Conservation (phyloP, 805 yeast species). For the Suhomyces prunicola region DNA sequence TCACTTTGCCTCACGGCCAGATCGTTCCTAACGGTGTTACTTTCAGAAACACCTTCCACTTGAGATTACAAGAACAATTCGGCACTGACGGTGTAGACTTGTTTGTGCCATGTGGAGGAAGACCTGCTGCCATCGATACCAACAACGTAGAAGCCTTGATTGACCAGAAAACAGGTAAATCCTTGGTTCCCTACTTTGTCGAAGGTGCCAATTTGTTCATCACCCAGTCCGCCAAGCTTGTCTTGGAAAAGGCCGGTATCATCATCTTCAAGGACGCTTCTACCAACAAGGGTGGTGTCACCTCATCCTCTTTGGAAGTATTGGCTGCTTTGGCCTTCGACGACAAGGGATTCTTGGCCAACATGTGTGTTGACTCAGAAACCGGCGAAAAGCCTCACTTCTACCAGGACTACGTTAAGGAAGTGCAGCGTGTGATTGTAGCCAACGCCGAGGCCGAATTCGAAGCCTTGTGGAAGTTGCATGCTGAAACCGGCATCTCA, state of each 20-base stretch:
- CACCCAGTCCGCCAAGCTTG: conserved; percentile 88
- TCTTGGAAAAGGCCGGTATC: conserved; percentile 83
- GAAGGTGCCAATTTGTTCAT: conserved; percentile 97
- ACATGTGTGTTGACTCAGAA: conserved; percentile 70
- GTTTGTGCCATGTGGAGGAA: conserved; percentile 98
- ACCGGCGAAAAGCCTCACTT: conserved; percentile 61
- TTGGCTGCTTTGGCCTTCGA: conserved; percentile 89
- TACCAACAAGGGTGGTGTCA: conserved; percentile 97
- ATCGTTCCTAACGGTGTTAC: conserved; percentile 78
- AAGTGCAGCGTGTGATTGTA: conserved; percentile 75
- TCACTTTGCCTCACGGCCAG: conserved; percentile 72
- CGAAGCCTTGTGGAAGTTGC: conserved; percentile 79
- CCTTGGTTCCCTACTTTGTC: conserved; percentile 80
- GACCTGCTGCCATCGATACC: conserved; percentile 93
- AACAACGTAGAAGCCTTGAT: conserved; percentile 72
- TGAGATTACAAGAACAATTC: conserved; percentile 61
- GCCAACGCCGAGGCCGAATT: conserved; percentile 83
- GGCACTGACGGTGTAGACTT: conserved; percentile 63
- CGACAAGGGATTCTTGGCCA: conserved; percentile 72
- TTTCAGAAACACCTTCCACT: conserved; percentile 89
- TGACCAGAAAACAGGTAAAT: conserved; percentile 70
- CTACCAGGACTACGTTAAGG: conserved; percentile 77
- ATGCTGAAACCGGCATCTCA: conserved; percentile 60
- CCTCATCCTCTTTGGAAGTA: conserved; percentile 93
- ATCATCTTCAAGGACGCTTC: conserved; percentile 92